Conservation (phyloP, 768 basidiomycete genomes). For the Tephrocybe sp. region DNA sequence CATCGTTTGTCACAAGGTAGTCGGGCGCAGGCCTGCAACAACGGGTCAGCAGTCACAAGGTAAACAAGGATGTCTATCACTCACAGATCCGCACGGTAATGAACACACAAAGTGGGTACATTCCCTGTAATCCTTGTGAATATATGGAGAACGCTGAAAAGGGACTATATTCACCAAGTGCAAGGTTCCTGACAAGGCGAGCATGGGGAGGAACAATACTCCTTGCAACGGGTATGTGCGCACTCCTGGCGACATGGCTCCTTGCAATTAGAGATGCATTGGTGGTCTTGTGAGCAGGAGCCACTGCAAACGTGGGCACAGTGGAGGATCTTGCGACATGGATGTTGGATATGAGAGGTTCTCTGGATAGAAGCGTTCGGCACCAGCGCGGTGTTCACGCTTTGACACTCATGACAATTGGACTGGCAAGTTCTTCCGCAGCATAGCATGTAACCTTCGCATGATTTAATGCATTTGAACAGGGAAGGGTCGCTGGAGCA, state of each 20-base stretch:
- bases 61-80: slow-evolving; percentile 20
- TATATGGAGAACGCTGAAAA: background rate
- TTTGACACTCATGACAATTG: slow-evolving; percentile 48
- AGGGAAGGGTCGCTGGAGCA: slow-evolving; percentile 44
- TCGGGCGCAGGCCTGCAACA: slow-evolving; percentile 54
- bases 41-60: background rate
- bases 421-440: slow-evolving; percentile 51
- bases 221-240: slow-evolving; percentile 45
- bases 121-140: slow-evolving; percentile 27
- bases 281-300: slow-evolving; percentile 47
- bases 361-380: slow-evolving; percentile 19
- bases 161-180: slow-evolving; percentile 36
- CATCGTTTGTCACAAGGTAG: slow-evolving; percentile 64
- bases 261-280: slow-evolving; percentile 45
- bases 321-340: slow-evolving; percentile 48
- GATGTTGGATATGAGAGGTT: slow-evolving; percentile 38
- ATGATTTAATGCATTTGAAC: slow-evolving; percentile 37
- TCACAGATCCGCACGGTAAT: slow-evolving; percentile 67
- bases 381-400: slow-evolving; percentile 13
- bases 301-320: slow-evolving; percentile 55
- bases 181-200: slow-evolving; percentile 63
- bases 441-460: slow-evolving; percentile 45
- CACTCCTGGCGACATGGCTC: slow-evolving; percentile 52
- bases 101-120: slow-evolving; percentile 57
- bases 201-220: slow-evolving; percentile 50